Base-by-base conservation (phyloP, 768 basidiomycete species). In the Suillus placidus region DNA sequence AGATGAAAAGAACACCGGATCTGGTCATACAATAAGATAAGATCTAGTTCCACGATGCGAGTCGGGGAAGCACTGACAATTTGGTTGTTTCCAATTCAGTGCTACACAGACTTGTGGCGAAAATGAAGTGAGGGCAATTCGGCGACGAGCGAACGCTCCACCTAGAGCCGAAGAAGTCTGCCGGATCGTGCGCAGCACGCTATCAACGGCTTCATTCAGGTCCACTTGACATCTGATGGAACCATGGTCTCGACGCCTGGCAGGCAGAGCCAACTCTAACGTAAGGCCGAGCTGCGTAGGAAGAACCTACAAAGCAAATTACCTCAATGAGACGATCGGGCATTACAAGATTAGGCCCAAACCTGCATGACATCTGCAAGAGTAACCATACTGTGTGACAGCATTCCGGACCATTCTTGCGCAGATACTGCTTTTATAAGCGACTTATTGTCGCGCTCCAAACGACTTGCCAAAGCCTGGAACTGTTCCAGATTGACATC, bases 81-180 rank as follows among this genome's bases (percentile, higher is more conserved):
- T 99, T 14, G 97, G 97, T 78, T 99, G 97, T 78, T 99, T 99
- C 97, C 97, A 99, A 73, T 99, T 99, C 63, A 98, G 78, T 18
- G 93, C 90, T 9, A 93, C 88, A 77, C 95, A 97, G 0, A 95
- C 87, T 73, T 93, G 89, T 10, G 96, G 93, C 57, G 91, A 91
- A 76, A 93, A 99, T 7, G 95, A 97, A 45, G 90, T 90, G 74
- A 99, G 95, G n/a, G 94, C 87, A 66, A 98, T 87, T 70, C 90
- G 90, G 60, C 95, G 84, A 63, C 91, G 88, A 58, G 81, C 80
- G 64, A 81, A 78, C 37, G 81, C 80, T 47, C 82, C 82, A 35
- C 86, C 86, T 34, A 82, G 75, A 60, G 79, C 77, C 60, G 82
- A 80, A 30, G 87, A 85, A 6, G 86, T 87, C 66, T 88, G 84